Evolutionary conservation across 2,329 filamentous ascomycete genomes (phyloP).

Genomic region (Periglandula ipomoeae): DNA sequence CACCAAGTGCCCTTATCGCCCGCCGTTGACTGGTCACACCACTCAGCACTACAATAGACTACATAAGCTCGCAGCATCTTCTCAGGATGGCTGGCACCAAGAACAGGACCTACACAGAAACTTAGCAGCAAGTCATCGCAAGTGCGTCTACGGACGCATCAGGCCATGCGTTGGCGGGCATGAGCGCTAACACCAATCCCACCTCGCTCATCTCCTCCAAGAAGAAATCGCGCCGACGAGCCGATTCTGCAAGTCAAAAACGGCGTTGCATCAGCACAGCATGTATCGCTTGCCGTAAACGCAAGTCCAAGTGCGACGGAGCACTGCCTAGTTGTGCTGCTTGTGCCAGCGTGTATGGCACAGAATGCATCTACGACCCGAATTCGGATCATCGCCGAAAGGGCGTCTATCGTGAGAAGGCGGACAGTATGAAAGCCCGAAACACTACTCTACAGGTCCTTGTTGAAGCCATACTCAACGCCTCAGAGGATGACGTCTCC

Average conservation of each 20-base stretch:
- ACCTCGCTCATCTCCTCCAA: conserved; percentile 19
- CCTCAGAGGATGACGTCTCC: conserved; percentile 75
- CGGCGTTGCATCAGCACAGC: conserved; percentile 76
- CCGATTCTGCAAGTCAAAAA: conserved; percentile 47
- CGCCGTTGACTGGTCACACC: neutral
- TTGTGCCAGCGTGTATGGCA: conserved; percentile 89
- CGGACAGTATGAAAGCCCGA: conserved; percentile 77
- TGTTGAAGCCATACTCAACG: conserved; percentile 86
- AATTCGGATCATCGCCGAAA: conserved; percentile 94
- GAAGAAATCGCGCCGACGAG: conserved; percentile 42
- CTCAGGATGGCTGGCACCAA: conserved; percentile 4
- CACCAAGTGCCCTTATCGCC: neutral
- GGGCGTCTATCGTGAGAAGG: conserved; percentile 92
- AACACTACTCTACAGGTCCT: conserved; percentile 86
- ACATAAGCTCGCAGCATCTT: neutral
- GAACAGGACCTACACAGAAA: neutral
- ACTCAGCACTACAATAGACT: neutral
- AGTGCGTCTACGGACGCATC: neutral
- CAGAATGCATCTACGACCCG: conserved; percentile 88
- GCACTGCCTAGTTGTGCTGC: conserved; percentile 86
- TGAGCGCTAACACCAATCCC: neutral
- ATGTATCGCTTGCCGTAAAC: conserved; percentile 68
- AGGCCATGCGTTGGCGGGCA: conserved; percentile 1
- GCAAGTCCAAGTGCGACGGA: conserved; percentile 87
- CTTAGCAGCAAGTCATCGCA: neutral